Evolutionary conservation across 176 grass and related monocot species (phyloP).

Genomic region (Triticum urartu): DNA sequence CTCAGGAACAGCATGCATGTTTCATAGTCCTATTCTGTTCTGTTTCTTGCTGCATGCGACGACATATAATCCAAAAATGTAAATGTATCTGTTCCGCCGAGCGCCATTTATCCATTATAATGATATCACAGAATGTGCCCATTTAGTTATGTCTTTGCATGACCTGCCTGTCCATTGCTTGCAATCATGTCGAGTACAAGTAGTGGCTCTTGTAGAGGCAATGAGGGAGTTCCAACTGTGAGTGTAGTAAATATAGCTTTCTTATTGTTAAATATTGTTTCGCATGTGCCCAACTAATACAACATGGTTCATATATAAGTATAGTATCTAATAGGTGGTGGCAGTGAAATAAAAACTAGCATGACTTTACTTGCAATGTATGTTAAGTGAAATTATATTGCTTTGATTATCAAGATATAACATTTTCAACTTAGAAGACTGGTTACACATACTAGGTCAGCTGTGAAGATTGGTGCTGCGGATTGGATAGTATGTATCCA

Average conservation of each 20-base stretch:
- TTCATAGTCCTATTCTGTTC: neutral
- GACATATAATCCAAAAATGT: neutral
- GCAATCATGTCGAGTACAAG: neutral
- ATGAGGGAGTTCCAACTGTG: neutral
- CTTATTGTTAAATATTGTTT: slow-evolving; percentile 3
- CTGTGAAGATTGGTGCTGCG: neutral
- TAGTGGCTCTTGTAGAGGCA: neutral
- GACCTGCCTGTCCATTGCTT: neutral
- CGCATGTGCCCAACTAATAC: neutral
- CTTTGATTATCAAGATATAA: neutral
- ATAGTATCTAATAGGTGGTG: neutral
- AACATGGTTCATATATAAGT: neutral
- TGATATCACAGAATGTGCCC: neutral
- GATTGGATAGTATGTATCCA: neutral
- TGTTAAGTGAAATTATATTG: neutral
- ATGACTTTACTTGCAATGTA: neutral
- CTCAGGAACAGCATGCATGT: neutral
- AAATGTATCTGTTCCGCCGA: neutral
- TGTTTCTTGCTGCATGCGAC: neutral
- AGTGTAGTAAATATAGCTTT: neutral
- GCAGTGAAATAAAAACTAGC: neutral
- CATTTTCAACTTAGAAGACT: neutral
- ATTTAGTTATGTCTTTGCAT: neutral
- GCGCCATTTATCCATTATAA: neutral
- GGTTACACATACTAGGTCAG: neutral